A percentile compares a stretch with the other conserved stretches of the same genome.
These are phyloP conservation scores for Thyridium curvatum DNA, from an alignment of 2,329 filamentous ascomycete genomes.

Conservation along the genomic window DNA sequence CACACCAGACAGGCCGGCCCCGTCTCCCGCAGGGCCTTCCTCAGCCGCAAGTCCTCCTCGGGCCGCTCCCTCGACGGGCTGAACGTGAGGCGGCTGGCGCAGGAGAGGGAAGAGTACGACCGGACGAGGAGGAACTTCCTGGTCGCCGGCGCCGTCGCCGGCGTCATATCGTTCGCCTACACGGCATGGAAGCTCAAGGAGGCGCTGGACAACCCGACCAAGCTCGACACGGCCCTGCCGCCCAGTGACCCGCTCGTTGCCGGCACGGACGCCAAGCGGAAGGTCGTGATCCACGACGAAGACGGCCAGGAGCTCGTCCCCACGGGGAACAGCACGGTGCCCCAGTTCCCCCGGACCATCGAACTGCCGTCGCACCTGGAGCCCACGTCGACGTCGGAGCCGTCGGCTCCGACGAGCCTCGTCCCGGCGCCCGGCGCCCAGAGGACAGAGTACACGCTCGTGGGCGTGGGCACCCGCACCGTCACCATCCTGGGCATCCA, in stretches of 20 bases:
- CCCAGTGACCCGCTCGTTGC: constrained; percentile 38
- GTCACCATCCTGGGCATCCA: constrained; percentile 87
- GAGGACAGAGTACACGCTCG: constrained; percentile 70
- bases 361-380: constrained; percentile 42
- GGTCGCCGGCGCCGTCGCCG: constrained; percentile 40
- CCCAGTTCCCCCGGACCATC: constrained; percentile 70
- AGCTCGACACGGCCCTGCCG: constrained; percentile 35
- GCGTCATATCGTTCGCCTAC: constrained; percentile 43
- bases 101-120: constrained; percentile 42
- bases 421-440: constrained; percentile 25
- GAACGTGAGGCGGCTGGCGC: constrained; percentile 41
- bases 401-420: constrained; percentile 23
- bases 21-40: constrained; percentile 17
- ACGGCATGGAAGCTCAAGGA: constrained; percentile 45
- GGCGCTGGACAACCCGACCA: constrained; percentile 21
- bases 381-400: constrained; percentile 14
- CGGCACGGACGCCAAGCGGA: constrained; percentile 44
- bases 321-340: constrained; percentile 75
- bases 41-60: constrained; percentile 10
- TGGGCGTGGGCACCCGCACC: constrained; percentile 81
- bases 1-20: constrained; percentile 3
- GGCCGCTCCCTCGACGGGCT: constrained; percentile 36
- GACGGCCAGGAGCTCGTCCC: constrained; percentile 68
- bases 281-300: constrained; percentile 58
- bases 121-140: constrained; percentile 45